These are phyloP conservation scores for Mimosa bimucronata DNA, from an alignment of 306 rosid species.

Conservation along the genomic window DNA sequence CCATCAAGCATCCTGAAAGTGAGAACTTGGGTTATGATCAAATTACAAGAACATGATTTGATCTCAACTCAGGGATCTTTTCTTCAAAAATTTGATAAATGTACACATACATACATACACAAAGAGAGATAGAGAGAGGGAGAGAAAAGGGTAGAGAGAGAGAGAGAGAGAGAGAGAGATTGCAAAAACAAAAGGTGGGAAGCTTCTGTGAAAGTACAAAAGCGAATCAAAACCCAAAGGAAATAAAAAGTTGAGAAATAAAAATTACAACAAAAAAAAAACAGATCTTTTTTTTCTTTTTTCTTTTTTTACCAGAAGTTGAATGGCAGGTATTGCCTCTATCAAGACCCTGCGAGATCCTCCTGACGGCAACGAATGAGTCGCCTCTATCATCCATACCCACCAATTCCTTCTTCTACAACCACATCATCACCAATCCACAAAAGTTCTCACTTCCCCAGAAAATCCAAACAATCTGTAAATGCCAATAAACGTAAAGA, in stretches of 20 bases:
- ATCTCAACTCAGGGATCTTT: conserved; percentile 50
- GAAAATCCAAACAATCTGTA: conserved; percentile 17
- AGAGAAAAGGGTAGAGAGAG: neutral
- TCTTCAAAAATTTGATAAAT: conserved; percentile 24
- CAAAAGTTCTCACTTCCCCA: conserved; percentile 1
- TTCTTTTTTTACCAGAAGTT: conserved; percentile 55
- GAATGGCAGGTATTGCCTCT: conserved; percentile 74
- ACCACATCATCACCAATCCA: conserved; percentile 37
- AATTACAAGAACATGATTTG: conserved; percentile 36
- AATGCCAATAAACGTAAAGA: neutral
- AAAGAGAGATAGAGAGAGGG: neutral
- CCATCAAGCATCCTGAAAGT: conserved; percentile 48
- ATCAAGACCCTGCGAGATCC: conserved; percentile 74
- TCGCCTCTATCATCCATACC: conserved; percentile 77
- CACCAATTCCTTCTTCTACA: conserved; percentile 14
- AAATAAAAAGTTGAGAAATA: conserved; percentile 20
- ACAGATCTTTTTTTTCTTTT: no score
- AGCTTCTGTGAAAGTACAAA: conserved; percentile 4
- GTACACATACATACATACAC: no score
- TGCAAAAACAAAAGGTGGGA: neutral
- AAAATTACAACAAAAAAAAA: neutral
- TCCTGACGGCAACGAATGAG: conserved; percentile 78
- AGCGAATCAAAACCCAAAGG: neutral
- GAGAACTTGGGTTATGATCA: conserved; percentile 35
- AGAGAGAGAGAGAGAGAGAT: conserved; percentile 8